Percentiles rank a stretch among this genome's conserved stretches.
These are phyloP conservation scores for Phanerochaete carnosa DNA, from an alignment of 768 basidiomycete species.

Conservation along the genomic window DNA sequence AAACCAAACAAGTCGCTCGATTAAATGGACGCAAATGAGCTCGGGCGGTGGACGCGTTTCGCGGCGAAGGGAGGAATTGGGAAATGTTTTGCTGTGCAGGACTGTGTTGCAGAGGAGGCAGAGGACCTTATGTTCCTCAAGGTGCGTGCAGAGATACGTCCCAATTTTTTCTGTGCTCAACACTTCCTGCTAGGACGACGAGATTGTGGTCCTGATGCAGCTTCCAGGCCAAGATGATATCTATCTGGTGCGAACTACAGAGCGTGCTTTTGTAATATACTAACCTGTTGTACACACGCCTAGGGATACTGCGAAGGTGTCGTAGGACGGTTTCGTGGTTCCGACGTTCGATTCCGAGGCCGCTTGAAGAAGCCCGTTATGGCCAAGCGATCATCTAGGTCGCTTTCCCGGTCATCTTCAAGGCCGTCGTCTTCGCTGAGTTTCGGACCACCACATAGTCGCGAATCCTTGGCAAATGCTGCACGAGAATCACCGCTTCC, in stretches of 20 bases:
- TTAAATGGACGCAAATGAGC: conserved; percentile 67
- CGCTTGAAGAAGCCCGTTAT: conserved; percentile 80
- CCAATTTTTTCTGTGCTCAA: conserved; percentile 17
- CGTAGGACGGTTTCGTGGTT: conserved; percentile 67
- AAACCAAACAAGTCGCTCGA: not conserved
- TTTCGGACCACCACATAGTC: conserved; percentile 15
- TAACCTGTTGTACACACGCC: not conserved
- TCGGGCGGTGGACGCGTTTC: conserved; percentile 81
- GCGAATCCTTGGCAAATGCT: conserved; percentile 12
- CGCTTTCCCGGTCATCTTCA: conserved; percentile 25
- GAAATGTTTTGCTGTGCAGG: conserved; percentile 65
- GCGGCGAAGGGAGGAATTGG: conserved; percentile 86
- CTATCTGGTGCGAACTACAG: conserved; percentile 54
- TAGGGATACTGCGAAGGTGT: conserved; percentile 89
- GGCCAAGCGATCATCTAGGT: conserved; percentile 52
- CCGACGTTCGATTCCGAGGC: conserved; percentile 64
- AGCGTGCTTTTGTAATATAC: not conserved
- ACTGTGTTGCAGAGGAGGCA: conserved; percentile 70
- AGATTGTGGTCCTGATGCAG: conserved; percentile 76
- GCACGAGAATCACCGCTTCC: conserved; percentile 8
- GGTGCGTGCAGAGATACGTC: conserved; percentile 36
- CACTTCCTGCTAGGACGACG: conserved; percentile 55
- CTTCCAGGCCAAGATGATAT: conserved; percentile 47
- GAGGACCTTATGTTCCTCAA: conserved; percentile 88
- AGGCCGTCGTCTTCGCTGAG: conserved; percentile 25